Evolutionary conservation across 768 basidiomycete genomes (phyloP), one percentile per base, ranked within the genome.

Genomic region (Hysterangium stoloniferum): DNA sequence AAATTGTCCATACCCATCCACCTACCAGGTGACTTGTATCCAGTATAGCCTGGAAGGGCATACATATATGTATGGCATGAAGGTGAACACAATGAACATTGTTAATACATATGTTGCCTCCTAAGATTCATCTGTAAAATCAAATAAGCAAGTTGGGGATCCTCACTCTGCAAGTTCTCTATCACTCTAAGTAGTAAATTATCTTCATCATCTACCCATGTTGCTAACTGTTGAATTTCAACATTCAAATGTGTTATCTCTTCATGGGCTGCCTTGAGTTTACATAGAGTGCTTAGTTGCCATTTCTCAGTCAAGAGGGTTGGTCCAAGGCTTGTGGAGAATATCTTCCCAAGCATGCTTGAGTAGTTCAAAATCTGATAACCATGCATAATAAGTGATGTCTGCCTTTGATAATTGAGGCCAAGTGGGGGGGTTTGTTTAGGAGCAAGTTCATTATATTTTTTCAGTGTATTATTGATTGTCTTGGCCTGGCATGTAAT

Each of bases 361-460:
- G 1, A 71, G 57, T 1, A 70, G 55, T 31, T 59, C 57, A 45
- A 71, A 71, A 9, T 71, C 57, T 4, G 42, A 48, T 1, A 61
- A 38, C 2, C 49, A 49, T 2, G 36, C 27, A 47, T 57, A 49
- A 0, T 49, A 49, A 13, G 56, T 24, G 12, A 58, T 27, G 4
- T 52, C 45, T 9, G 20, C 20, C 43, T 44, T 55, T 1, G 19
- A 44, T 44, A 57, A 1, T 12, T 4, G 5, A 58, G 56, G 5
- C 6, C 20, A 1, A 37, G 48, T 19, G 54, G 56, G 4, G 60
- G 58, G 6, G 46, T 12, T 13, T 60, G 44, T 12, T 34, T 24
- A 2, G 36, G 19, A 0, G 66, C 68, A 4, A 57, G 54, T 9
- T 27, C 34, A 37, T 72, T 71, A 55, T 70, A 71, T 27, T 46